phyloP scores from a whole-genome alignment of 352 stramenopile genomes.

The Pythium guiyangense region DNA sequence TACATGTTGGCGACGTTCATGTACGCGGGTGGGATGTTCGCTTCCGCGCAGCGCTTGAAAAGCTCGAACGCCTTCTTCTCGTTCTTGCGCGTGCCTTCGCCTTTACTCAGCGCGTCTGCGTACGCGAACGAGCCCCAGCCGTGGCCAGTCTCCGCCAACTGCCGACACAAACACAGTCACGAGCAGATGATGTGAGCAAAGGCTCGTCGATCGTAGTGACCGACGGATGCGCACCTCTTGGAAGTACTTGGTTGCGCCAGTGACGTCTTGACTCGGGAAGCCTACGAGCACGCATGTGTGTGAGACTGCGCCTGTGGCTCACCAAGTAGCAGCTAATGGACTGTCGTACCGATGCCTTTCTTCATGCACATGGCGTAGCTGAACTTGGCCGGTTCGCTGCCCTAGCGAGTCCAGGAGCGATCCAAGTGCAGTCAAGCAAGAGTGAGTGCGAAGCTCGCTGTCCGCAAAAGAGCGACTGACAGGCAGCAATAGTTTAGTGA shows the following conservation, averaged over 20 bases:
- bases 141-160: constrained; percentile 60
- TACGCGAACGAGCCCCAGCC: constrained; percentile 81
- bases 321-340: neutral
- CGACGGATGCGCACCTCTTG: constrained; percentile 38
- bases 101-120: constrained; percentile 66
- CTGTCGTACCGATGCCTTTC: constrained; percentile 53
- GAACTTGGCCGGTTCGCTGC: constrained; percentile 79
- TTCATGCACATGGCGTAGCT: constrained; percentile 83
- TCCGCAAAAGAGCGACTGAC: too few species aligned
- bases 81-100: constrained; percentile 71
- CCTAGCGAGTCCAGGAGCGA: constrained; percentile 18
- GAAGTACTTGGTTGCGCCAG: constrained; percentile 57
- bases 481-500: neutral
- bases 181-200: neutral
- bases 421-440: neutral
- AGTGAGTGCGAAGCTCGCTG: neutral
- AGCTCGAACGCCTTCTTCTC: constrained; percentile 78
- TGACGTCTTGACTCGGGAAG: constrained; percentile 51
- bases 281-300: constrained; percentile 10
- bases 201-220: too few species aligned
- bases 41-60: constrained; percentile 62
- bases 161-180: neutral
- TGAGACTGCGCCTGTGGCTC: too few species aligned
- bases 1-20: constrained; percentile 87
- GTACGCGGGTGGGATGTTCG: constrained; percentile 60